Conservation (phyloP, 2,329 filamentous ascomycete genomes). For the Graphilbum ipis-grandicollis region DNA sequence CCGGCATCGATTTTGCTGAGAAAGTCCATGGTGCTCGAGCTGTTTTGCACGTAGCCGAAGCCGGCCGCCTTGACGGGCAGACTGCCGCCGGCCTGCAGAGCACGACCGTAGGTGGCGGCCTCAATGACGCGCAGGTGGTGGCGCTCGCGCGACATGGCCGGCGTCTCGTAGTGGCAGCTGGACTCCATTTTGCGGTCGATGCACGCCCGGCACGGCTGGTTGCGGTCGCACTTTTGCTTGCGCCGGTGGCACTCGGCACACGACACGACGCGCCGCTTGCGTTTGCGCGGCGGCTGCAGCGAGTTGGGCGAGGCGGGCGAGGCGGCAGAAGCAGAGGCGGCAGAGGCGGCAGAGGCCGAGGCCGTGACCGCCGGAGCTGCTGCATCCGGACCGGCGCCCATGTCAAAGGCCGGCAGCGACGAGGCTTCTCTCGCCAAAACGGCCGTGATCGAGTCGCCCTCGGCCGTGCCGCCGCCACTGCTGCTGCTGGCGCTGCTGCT, state of each 20-base stretch:
- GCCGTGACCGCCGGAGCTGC: neutral
- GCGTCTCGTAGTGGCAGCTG: slow-evolving; percentile 39
- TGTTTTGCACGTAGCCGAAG: slow-evolving; percentile 36
- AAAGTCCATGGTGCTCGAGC: slow-evolving; percentile 35
- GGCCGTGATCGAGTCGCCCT: neutral
- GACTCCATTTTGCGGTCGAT: slow-evolving; percentile 35
- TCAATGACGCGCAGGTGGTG: slow-evolving; percentile 12
- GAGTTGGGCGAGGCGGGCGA: neutral
- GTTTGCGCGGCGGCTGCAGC: slow-evolving; percentile 31
- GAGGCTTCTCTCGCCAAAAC: neutral
- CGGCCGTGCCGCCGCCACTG: neutral
- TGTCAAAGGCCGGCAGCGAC: neutral
- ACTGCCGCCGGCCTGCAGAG: slow-evolving; percentile 13
- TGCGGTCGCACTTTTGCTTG: slow-evolving; percentile 47
- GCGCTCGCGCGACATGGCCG: slow-evolving; percentile 22
- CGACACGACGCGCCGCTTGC: slow-evolving; percentile 42
- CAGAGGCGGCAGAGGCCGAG: neutral
- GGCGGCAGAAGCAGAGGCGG: neutral
- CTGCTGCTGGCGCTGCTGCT: slow-evolving; percentile 6
- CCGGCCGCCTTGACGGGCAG: slow-evolving; percentile 25
- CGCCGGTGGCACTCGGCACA: slow-evolving; percentile 47
- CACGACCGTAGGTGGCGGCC: slow-evolving; percentile 7
- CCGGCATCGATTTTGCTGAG: slow-evolving; percentile 34
- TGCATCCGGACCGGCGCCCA: neutral
- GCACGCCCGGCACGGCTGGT: slow-evolving; percentile 42